These are phyloP conservation scores for Amauroascus niger DNA, from an alignment of 2,329 filamentous ascomycete genomes.

Conservation along the genomic window DNA sequence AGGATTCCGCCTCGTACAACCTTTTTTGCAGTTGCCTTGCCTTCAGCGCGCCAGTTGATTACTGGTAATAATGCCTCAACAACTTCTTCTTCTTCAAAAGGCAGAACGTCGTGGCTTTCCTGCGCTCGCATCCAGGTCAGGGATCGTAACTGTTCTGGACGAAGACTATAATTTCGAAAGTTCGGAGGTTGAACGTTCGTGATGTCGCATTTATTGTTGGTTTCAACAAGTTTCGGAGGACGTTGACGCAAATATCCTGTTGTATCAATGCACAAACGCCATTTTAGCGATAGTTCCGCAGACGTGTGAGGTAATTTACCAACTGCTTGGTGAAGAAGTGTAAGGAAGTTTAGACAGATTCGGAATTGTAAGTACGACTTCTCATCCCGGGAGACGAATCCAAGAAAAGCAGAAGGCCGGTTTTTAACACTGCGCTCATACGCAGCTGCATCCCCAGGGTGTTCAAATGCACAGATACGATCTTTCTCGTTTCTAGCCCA, in stretches of 20 bases:
- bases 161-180: constrained; percentile 34
- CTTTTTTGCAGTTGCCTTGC: constrained; percentile 27
- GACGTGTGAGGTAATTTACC: constrained; percentile 20
- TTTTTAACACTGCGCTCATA: constrained; percentile 46
- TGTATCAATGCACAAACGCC: constrained; percentile 43
- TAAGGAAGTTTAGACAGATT: constrained; percentile 32
- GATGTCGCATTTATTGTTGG: constrained; percentile 35
- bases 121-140: constrained; percentile 52
- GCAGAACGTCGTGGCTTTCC: constrained; percentile 35
- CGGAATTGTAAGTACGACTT: constrained; percentile 30
- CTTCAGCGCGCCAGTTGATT: constrained; percentile 51
- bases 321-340: constrained; percentile 30
- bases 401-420: constrained; percentile 37
- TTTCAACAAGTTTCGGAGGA: constrained; percentile 36
- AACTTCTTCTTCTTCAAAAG: constrained; percentile 46
- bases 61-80: constrained; percentile 46
- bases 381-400: constrained; percentile 29
- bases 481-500: constrained; percentile 27
- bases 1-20: constrained; percentile 50
- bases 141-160: constrained; percentile 46
- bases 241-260: constrained; percentile 25
- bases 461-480: constrained; percentile 40
- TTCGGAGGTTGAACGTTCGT: constrained; percentile 27
- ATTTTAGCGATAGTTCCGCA: constrained; percentile 25
- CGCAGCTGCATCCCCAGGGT: constrained; percentile 41